Base-by-base conservation (phyloP, 108 stramenopile species). In the Mayamaea pseudoterrestris region DNA sequence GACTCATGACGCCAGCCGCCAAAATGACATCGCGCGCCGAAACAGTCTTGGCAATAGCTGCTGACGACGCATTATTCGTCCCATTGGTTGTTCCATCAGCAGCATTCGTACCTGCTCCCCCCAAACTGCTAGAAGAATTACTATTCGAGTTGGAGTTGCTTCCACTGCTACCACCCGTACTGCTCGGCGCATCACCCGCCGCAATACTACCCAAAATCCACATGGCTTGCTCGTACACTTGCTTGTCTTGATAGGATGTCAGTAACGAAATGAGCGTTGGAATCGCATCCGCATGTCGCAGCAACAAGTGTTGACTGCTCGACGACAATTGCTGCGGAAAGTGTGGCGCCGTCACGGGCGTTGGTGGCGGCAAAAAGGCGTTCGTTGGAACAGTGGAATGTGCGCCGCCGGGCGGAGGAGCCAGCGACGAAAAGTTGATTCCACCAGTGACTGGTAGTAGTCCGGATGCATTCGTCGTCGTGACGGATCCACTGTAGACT, bases 131-230 rank as follows among this genome's bases (percentile, higher is more conserved):
- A n/a, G 50, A 13, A 13, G 57, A 53, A 54, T 43, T 63, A 13
- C 42, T 30, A 12, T 21, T 44, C 0, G 48, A 28, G 9, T 69
- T 59, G 18, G 39, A 20, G 20, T 36, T 44, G 23, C 55, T 58
- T 27, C 46, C 44, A 3, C 41, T 53, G 24, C 53, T 43, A 11
- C 41, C 43, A 24, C 30, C 20, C 22, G 28, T 57, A 20, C 39
- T 57, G 28, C 60, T 62, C 20, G 71, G 51, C 11, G 80, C 68
- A 27, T 81, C 85, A 11, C 83, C 76, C 5, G 74, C 66, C 8
- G 82, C 79, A 41, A 89, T 79, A 51, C 76, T 83, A 21, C 87
- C 87, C 46, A 88, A 48, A 44, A 83, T 81, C 86, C 86, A 88
- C 64, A 74, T 66, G 13, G 80, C 66, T 50, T 90, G 82, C 61